Base-by-base conservation (phyloP, 176 grass and related monocot genomes). In the Coix lacrymajobi region DNA sequence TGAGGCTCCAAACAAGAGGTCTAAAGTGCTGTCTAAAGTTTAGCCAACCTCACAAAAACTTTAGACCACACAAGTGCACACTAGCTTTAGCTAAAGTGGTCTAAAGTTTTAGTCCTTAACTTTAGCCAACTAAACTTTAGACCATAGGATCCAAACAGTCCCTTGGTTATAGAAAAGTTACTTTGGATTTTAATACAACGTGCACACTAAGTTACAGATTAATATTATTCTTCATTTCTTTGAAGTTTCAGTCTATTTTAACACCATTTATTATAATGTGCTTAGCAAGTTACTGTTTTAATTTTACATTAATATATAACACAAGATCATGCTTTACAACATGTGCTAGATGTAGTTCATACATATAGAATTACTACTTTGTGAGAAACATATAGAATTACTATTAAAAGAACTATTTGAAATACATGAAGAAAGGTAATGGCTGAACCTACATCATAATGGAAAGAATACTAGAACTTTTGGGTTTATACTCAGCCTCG, bases 231-330 rank as follows among this genome's bases (percentile, higher is more conserved):
- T 68, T 81, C 61, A 34, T 43, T 66, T 57, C 1, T 25, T 81
- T 13, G 0, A 37, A 24, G 15, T 60, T 76, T 36, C 56, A 36
- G 20, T n/a, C 28, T 66, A 20, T 29, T 54, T 60, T 68, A 68
- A 75, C 13, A 12, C 33, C 25, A 68, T 24, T 82, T 69, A 28
- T 54, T 36, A 28, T 60, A 49, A 66, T 19, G 0, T 75, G 20
- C 3, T 85, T 85, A 37, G 5, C 13, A 69, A 69, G 63, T 48
- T 81, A 60, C 56, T 86, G 25, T 66, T 80, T 80, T 49, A 64
- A 64, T 31, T 58, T 51, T 51, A 19, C 48, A 51, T 20, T 51
- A 20, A 80, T 41, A 74, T 65, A 30, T 38, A 77, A 77, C 29
- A 29, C 34, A 71, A 60, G 7, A 13, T n/a, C 36, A 39, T 76